Conservation (phyloP, 495 filamentous ascomycete genomes). For the Tuber brumale region DNA sequence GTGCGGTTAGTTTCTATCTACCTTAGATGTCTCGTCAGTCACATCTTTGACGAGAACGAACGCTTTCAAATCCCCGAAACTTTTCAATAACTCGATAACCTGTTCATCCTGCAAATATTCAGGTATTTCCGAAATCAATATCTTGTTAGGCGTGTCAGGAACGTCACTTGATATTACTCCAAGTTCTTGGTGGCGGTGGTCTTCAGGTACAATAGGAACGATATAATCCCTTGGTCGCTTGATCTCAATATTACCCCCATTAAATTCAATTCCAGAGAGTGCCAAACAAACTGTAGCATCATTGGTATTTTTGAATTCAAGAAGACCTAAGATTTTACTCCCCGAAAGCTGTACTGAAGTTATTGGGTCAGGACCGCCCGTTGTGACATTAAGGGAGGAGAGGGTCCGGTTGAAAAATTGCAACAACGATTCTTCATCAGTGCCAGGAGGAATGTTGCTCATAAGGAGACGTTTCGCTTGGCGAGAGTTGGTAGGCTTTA, state of each 20-base stretch:
- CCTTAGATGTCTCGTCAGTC: conserved; percentile 77
- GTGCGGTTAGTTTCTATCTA: conserved; percentile 50
- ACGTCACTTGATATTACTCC: conserved; percentile 74
- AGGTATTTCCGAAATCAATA: conserved; percentile 84
- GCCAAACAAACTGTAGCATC: conserved; percentile 90
- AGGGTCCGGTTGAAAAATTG: conserved; percentile 94
- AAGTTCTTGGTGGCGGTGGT: conserved; percentile 57
- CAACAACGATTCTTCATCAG: conserved; percentile 63
- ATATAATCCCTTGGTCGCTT: conserved; percentile 96
- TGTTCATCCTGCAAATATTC: conserved; percentile 81
- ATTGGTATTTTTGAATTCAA: conserved; percentile 81
- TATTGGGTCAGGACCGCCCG: conserved; percentile 72
- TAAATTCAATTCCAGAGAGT: conserved; percentile 82
- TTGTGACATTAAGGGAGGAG: conserved; percentile 83
- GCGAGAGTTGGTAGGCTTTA: conserved; percentile 86
- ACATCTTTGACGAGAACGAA: conserved; percentile 87
- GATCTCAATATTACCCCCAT: conserved; percentile 70
- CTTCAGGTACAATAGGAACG: conserved; percentile 69
- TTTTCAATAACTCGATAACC: conserved; percentile 76
- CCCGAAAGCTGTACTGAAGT: conserved; percentile 74
- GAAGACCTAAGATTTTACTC: conserved; percentile 68
- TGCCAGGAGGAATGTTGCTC: conserved; percentile 65
- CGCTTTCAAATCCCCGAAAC: conserved; percentile 88
- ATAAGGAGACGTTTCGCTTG: conserved; percentile 87
- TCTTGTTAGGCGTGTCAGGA: conserved; percentile 88